Conservation (phyloP, 2,329 filamentous ascomycete genomes). For the Ambrosiella cleistominuta region DNA sequence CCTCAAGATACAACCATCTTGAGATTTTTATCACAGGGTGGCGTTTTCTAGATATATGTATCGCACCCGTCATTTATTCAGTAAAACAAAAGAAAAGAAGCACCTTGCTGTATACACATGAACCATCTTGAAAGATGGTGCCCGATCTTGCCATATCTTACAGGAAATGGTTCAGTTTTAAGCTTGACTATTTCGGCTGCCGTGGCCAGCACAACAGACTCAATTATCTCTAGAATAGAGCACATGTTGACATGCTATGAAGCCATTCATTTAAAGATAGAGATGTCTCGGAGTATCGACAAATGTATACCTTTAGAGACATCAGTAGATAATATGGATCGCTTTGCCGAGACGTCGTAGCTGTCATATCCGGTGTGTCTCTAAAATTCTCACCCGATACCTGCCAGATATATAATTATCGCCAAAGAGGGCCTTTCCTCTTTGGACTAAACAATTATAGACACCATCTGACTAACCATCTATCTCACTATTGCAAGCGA, state of each 20-base stretch:
- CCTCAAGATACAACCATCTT: neutral
- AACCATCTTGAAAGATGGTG: neutral
- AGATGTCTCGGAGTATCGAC: too few relatives aligned
- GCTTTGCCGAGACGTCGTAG: too few relatives aligned
- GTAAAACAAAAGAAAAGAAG: neutral
- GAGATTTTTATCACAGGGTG: neutral
- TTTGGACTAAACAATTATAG: too few relatives aligned
- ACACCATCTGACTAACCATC: too few relatives aligned
- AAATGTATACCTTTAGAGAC: too few relatives aligned
- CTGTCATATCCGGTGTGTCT: too few relatives aligned
- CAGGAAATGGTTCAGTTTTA: neutral
- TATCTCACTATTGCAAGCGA: too few relatives aligned
- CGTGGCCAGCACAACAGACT: neutral
- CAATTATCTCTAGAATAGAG: neutral
- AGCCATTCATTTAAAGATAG: neutral
- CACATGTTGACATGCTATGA: neutral
- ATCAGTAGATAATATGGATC: too few relatives aligned
- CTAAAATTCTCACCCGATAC: too few relatives aligned
- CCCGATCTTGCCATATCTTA: neutral
- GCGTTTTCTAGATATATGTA: neutral
- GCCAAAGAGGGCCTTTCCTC: too few relatives aligned
- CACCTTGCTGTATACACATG: neutral
- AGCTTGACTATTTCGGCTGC: neutral
- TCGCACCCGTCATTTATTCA: neutral
- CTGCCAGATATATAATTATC: too few relatives aligned